These are phyloP conservation scores for Amylocarpus encephaloides DNA, from an alignment of 2,329 filamentous ascomycete genomes.

Conservation along the genomic window DNA sequence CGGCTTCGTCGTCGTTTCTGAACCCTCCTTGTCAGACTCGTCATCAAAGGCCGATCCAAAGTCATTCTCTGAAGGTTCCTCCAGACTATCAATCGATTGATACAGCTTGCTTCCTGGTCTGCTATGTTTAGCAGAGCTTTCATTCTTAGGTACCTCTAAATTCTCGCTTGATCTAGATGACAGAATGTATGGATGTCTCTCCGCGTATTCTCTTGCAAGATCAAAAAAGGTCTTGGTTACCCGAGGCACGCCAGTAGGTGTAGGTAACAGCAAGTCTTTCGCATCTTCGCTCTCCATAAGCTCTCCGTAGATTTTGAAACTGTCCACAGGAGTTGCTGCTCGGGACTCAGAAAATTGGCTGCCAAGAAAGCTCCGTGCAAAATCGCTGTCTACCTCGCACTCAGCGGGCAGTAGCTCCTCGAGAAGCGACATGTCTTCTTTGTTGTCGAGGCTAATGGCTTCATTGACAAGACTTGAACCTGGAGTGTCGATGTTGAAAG, in stretches of 20 bases:
- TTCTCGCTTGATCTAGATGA: no score
- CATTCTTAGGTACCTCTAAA: no score
- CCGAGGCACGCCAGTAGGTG: background rate
- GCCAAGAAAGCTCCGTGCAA: conserved; percentile 6
- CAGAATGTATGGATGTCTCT: background rate
- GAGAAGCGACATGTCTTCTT: background rate
- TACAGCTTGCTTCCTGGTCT: no score
- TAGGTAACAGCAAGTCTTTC: background rate
- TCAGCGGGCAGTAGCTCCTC: background rate
- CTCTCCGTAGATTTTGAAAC: background rate
- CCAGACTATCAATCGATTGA: no score
- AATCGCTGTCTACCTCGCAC: conserved; percentile 2
- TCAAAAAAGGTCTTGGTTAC: conserved; percentile 5
- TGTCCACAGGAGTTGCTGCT: background rate
- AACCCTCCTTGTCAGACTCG: no score
- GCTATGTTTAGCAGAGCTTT: no score
- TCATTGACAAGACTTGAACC: background rate
- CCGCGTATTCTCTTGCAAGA: background rate
- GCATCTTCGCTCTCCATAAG: background rate
- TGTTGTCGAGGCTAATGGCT: background rate
- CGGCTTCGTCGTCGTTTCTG: no score
- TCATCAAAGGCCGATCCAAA: background rate
- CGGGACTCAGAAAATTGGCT: conserved; percentile 7
- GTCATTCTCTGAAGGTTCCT: background rate
- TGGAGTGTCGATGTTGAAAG: background rate